Evolutionary conservation across 2,329 filamentous ascomycete genomes (phyloP), one percentile per base, ranked within the genome.

Genomic region (Fusarium sp.): DNA sequence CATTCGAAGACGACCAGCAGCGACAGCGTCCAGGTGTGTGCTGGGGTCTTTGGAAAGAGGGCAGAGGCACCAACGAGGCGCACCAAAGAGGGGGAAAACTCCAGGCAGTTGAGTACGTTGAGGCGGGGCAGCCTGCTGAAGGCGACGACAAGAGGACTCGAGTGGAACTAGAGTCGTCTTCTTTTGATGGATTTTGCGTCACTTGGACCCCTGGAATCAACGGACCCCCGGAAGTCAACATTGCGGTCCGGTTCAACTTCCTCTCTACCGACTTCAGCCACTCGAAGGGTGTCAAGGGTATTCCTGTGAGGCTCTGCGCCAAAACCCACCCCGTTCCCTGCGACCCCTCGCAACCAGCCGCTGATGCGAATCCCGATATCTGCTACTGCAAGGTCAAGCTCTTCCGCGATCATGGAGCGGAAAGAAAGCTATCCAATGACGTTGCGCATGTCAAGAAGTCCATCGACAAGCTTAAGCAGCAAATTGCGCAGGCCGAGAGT

Each of bases 181-280:
- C 95, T 0, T 98, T 98, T 74, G 96, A 98, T 80, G 95, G 96
- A 0, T 98, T 98, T 81, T 96, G 93, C 8, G 94, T 98, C 6
- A 90, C 92, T 7, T 98, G 96, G 96, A 94, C 92, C 0, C 93
- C 95, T 0, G 92, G 91, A 6, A 83, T 89, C 47, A 92, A 91
- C 58, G 91, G 92, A 0, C 83, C 86, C 0, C 86, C 93, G 4
- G 95, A 98, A 78, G 97, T 95, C 81, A 94, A 91, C 58, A 91
- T 99, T 65, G 93, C 95, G 10, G 94, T 98, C 14, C 94, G 97
- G 54, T 99, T 98, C 87, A 99, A 99, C 84, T 99, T 99, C 80
- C 87, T 99, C 0, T 99, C 97, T 1, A 99, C 97, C 10, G 97
- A 99, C 81, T 99, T 98, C 81, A 98, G 96, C 82, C 97, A 98